These are phyloP conservation scores for Dendrobium nobile DNA, from an alignment of 106 monocot species.

Conservation along the genomic window DNA sequence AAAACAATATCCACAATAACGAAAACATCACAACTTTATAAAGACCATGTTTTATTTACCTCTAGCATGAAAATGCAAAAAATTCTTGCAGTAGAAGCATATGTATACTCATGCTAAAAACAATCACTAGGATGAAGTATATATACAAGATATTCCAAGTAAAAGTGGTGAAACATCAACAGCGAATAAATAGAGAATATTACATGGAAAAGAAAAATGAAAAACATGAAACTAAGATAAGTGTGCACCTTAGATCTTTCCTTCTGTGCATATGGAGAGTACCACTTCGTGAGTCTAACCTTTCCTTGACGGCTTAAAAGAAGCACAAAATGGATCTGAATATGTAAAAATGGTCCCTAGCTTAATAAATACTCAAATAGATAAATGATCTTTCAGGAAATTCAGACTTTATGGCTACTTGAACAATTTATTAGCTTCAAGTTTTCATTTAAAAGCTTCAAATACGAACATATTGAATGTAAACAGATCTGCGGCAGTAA, in stretches of 20 bases:
- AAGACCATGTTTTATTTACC: not conserved
- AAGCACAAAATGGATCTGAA: slow-evolving; percentile 68
- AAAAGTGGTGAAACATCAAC: not conserved
- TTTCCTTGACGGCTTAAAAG: slow-evolving; percentile 71
- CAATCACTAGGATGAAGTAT: not conserved
- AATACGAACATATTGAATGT: not conserved
- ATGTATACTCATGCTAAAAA: not conserved
- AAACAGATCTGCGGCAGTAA: not conserved
- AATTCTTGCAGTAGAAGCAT: not conserved
- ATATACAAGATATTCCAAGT: not conserved
- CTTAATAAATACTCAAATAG: not conserved
- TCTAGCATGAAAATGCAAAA: slow-evolving; percentile 1
- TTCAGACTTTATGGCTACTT: not conserved
- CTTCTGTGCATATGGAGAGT: slow-evolving; percentile 72
- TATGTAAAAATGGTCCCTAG: not conserved
- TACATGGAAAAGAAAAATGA: not conserved
- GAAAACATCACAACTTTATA: not conserved
- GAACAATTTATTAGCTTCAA: not conserved
- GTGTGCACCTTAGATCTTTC: slow-evolving; percentile 59
- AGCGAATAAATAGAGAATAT: not conserved
- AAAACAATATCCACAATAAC: slow-evolving; percentile 18
- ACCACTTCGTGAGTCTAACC: slow-evolving; percentile 76
- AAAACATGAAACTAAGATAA: not conserved
- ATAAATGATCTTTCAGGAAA: not conserved
- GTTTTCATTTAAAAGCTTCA: not conserved